Evolutionary conservation across 768 basidiomycete species (phyloP).

Genomic region (Cytidiella melzeri): DNA sequence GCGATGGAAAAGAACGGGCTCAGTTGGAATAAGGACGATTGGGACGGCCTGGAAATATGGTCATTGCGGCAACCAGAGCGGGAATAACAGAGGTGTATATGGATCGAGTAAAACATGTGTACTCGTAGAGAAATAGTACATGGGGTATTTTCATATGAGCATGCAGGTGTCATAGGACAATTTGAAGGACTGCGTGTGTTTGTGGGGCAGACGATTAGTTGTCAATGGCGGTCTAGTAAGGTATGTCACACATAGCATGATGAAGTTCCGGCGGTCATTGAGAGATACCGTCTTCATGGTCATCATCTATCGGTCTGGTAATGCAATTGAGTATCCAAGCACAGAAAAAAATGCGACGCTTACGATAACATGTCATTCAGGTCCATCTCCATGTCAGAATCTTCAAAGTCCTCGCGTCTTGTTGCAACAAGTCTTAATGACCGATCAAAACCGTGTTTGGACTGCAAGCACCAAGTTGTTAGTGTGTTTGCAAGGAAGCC

Average conservation of each 20-base stretch:
- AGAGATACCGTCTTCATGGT: background rate
- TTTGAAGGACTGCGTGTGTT: background rate
- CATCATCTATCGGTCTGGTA: constrained; percentile 1
- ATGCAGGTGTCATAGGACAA: background rate
- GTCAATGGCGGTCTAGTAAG: constrained; percentile 1
- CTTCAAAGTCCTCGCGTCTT: constrained; percentile 42
- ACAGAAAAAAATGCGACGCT: background rate
- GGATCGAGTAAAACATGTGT: background rate
- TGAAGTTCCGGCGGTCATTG: background rate
- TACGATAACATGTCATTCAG: constrained; percentile 9
- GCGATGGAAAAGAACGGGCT: constrained; percentile 52
- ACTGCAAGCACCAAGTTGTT: constrained; percentile 30
- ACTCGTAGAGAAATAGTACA: background rate
- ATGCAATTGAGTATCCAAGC: background rate
- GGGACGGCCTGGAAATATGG: constrained; percentile 84
- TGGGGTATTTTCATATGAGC: background rate
- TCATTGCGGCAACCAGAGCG: constrained; percentile 26
- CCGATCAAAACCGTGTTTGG: constrained; percentile 73
- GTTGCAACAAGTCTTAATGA: constrained; percentile 52
- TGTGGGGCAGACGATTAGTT: background rate
- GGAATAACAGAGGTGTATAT: background rate
- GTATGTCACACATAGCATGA: background rate
- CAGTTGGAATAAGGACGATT: constrained; percentile 61
- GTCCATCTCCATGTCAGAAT: constrained; percentile 7
- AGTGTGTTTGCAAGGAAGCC: background rate